phyloP scores from a whole-genome alignment of 2,329 filamentous ascomycete genomes.

The Paecilomyces dactylethromorphus region DNA sequence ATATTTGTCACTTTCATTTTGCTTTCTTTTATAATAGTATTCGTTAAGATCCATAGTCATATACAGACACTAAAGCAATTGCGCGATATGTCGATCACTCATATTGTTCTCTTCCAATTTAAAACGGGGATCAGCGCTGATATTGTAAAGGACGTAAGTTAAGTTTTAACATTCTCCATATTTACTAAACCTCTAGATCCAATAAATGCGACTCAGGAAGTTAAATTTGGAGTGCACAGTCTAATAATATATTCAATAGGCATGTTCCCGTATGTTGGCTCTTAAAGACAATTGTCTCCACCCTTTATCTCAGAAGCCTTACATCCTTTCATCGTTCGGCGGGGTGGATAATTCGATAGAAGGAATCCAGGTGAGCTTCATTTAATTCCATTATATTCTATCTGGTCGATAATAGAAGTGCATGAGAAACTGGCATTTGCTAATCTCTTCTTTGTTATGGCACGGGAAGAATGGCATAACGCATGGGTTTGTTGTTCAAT shows the following conservation, averaged over 20 bases:
- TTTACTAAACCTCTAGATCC: no score
- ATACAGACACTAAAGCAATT: no score
- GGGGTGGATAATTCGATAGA: constrained; percentile 59
- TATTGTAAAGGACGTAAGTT: constrained; percentile 51
- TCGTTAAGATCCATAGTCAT: no score
- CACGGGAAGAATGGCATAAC: no score
- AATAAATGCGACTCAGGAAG: constrained; percentile 1
- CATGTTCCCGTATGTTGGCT: constrained; percentile 50
- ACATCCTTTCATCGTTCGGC: constrained; percentile 53
- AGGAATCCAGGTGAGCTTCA: constrained; percentile 56
- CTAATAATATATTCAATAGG: constrained; percentile 32
- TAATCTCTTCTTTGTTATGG: no score
- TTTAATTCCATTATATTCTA: no score
- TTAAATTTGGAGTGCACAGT: no score
- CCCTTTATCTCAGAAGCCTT: constrained; percentile 51
- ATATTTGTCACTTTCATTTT: no score
- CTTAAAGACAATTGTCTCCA: constrained; percentile 55
- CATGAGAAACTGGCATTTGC: no score
- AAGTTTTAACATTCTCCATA: no score
- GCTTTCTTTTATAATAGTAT: no score
- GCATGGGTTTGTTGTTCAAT: constrained; percentile 64
- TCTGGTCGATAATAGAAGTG: no score
- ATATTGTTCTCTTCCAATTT: constrained; percentile 64
- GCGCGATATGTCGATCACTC: constrained; percentile 64
- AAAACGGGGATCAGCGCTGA: constrained; percentile 45